Evolutionary conservation across 768 basidiomycete genomes (phyloP).

Genomic region (Sporobolomyces pararoseus): DNA sequence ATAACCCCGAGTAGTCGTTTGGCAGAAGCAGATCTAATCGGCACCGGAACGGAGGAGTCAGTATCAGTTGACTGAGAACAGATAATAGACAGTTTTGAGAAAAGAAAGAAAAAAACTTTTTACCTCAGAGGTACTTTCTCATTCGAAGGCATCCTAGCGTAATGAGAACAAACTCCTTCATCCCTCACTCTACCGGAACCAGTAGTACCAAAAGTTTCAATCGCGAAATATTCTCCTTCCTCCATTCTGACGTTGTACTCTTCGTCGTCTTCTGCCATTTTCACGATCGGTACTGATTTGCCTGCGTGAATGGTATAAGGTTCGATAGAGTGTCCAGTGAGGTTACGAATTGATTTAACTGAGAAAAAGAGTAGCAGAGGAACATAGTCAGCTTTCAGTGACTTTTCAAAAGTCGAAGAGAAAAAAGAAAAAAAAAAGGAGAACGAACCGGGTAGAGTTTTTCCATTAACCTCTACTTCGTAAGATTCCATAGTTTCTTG

Average conservation of each 20-base stretch:
- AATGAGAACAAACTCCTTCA: slow-evolving; percentile 87
- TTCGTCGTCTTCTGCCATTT: slow-evolving; percentile 54
- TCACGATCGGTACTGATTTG: slow-evolving; percentile 85
- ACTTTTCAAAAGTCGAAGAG: no score
- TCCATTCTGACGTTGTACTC: slow-evolving; percentile 95
- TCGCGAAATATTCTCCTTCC: slow-evolving; percentile 97
- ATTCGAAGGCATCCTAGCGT: slow-evolving; percentile 68
- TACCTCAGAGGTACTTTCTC: slow-evolving; percentile 72
- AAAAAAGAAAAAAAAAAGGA: slow-evolving; percentile 1
- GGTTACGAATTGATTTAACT: slow-evolving; percentile 91
- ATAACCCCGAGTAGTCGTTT: slow-evolving; percentile 82
- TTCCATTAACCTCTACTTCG: slow-evolving; percentile 87
- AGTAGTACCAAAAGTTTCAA: slow-evolving; percentile 98
- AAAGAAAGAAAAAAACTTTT: slow-evolving; percentile 36
- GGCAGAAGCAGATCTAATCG: slow-evolving; percentile 61
- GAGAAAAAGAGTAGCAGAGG: slow-evolving; percentile 2
- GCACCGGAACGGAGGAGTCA: no score
- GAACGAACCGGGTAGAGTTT: slow-evolving; percentile 49
- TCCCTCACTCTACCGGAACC: slow-evolving; percentile 85
- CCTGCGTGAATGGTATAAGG: slow-evolving; percentile 83
- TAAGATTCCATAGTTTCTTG: slow-evolving; percentile 99
- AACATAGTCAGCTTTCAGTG: background rate
- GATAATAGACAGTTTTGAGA: background rate
- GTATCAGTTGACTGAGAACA: slow-evolving; percentile 47
- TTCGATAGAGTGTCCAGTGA: slow-evolving; percentile 90